Percentiles rank a stretch among this genome's conserved stretches.
Conservation (phyloP, 2,329 filamentous ascomycete genomes). For the Ophiostoma pallidulum region DNA sequence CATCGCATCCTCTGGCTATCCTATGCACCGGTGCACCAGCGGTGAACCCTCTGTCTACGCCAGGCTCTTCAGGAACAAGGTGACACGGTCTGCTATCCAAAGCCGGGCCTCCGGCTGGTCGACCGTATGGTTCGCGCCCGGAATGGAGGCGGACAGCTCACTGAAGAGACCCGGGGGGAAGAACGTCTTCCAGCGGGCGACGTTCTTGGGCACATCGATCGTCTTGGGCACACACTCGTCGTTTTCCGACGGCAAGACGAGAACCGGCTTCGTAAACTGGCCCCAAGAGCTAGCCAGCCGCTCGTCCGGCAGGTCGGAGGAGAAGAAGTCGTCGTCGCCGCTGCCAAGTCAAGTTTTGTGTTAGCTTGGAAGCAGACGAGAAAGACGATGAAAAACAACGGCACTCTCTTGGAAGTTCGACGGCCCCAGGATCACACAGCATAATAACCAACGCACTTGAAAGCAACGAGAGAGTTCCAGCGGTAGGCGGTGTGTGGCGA, state of each 20-base stretch:
- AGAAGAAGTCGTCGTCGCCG: conserved; percentile 81
- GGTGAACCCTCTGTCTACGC: not conserved
- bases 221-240: conserved; percentile 55
- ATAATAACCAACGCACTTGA: conserved; percentile 30
- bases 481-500: conserved; percentile 44
- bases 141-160: conserved; percentile 42
- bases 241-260: conserved; percentile 54
- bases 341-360: too few relatives aligned
- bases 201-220: conserved; percentile 48
- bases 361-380: conserved; percentile 1
- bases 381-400: too few relatives aligned
- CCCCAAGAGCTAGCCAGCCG: conserved; percentile 57
- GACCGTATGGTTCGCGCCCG: conserved; percentile 43
- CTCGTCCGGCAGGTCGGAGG: conserved; percentile 57
- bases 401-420: too few relatives aligned
- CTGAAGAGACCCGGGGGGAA: conserved; percentile 37
- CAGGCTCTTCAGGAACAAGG: conserved; percentile 33
- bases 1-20: too few relatives aligned
- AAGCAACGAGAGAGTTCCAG: conserved; percentile 39
- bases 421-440: too few relatives aligned
- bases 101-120: conserved; percentile 33
- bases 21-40: too few relatives aligned
- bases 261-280: conserved; percentile 46
- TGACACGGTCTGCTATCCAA: conserved; percentile 41
- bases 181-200: conserved; percentile 46